Percentiles rank a stretch among this genome's conserved stretches.
phyloP scores from a whole-genome alignment of 1,284 basidiomycete genomes.

The Cutaneotrichosporon cutaneum region DNA sequence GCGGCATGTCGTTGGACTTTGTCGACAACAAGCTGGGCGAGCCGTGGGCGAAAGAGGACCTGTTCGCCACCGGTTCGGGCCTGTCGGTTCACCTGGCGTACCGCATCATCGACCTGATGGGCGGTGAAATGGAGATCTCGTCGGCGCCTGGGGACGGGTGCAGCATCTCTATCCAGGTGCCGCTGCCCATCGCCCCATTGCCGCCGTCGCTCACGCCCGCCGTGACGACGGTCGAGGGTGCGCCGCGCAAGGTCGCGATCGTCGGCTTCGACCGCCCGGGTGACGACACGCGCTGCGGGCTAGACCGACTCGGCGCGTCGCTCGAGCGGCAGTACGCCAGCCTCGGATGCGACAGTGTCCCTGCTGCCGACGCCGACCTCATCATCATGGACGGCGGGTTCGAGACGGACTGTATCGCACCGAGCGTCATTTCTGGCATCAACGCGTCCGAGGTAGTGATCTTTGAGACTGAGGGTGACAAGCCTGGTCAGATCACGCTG shows the following conservation, averaged over 20 bases:
- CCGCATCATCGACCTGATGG: constrained; percentile 48
- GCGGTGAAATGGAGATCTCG: constrained; percentile 48
- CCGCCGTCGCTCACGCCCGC: background rate
- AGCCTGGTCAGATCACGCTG: background rate
- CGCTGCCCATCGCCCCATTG: constrained; percentile 21
- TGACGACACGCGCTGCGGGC: constrained; percentile 8
- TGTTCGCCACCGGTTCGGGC: constrained; percentile 45
- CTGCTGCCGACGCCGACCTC: constrained; percentile 36
- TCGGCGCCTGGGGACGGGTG: constrained; percentile 44
- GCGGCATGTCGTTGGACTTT: constrained; percentile 46
- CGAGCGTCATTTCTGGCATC: constrained; percentile 21
- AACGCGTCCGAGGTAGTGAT: constrained; percentile 37
- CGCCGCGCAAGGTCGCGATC: constrained; percentile 31
- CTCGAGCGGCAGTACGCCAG: constrained; percentile 37
- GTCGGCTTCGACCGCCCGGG: constrained; percentile 33
- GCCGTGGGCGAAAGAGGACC: constrained; percentile 47
- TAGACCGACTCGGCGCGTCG: constrained; percentile 26
- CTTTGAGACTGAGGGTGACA: constrained; percentile 33
- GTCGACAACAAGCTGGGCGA: constrained; percentile 38
- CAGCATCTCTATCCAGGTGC: constrained; percentile 45
- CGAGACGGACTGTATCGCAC: constrained; percentile 25
- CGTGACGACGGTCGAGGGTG: background rate
- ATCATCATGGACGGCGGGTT: constrained; percentile 36
- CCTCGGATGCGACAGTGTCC: constrained; percentile 37
- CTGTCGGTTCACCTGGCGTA: constrained; percentile 48